Conservation (phyloP, 2,329 filamentous ascomycete species). For the Zymoseptoria crescenta region DNA sequence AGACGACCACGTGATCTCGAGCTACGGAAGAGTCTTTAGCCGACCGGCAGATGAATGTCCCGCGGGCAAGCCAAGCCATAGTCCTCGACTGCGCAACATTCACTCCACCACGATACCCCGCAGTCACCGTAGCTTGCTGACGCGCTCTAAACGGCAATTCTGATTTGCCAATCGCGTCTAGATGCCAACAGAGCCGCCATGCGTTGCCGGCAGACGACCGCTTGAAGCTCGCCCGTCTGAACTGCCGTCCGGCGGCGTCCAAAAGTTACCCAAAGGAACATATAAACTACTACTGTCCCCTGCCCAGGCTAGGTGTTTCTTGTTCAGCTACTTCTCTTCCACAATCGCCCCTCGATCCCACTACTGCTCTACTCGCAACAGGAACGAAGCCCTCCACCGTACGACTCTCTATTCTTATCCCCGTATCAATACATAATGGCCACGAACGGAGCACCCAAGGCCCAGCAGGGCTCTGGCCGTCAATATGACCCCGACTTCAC, state of each 20-base stretch:
- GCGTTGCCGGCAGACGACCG: background rate
- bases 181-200: background rate
- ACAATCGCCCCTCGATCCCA: background rate
- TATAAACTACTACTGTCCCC: background rate
- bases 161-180: background rate
- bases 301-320: background rate
- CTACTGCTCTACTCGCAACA: background rate
- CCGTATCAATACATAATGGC: background rate
- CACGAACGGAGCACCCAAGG: background rate
- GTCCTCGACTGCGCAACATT: background rate
- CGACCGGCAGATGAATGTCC: background rate
- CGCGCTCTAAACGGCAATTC: background rate
- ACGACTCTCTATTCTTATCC: background rate
- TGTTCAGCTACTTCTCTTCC: background rate
- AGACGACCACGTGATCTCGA: background rate
- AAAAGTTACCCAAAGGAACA: background rate
- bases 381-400: background rate
- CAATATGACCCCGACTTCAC: constrained; percentile 73
- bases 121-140: constrained; percentile 23
- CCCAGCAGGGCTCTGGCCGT: constrained; percentile 10
- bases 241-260: background rate
- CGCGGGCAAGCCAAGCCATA: background rate
- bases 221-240: background rate
- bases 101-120: constrained; percentile 25
- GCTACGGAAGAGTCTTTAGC: background rate